phyloP scores from a whole-genome alignment of 2,329 filamentous ascomycete genomes.

The Apiospora saccharicola region DNA sequence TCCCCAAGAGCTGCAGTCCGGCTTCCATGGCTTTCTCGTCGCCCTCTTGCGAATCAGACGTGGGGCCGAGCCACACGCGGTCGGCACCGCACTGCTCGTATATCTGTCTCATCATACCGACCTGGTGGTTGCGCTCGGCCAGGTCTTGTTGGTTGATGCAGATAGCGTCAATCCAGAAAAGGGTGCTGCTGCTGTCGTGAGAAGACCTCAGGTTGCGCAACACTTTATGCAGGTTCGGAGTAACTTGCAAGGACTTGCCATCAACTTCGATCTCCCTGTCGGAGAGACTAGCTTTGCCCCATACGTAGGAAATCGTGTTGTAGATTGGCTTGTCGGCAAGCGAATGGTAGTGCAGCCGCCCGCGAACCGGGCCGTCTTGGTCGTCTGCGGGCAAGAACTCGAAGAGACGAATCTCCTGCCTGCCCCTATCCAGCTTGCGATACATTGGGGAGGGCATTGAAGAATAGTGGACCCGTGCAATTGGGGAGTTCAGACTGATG shows the following conservation, averaged over 20 bases:
- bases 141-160: slow-evolving; percentile 35
- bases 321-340: not conserved
- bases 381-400: not conserved
- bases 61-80: not conserved
- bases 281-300: not conserved
- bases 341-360: not conserved
- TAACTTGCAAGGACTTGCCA: not conserved
- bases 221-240: not conserved
- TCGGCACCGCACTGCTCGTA: slow-evolving; percentile 24
- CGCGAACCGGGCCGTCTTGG: not conserved
- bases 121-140: slow-evolving; percentile 31
- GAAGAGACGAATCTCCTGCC: not conserved
- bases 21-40: not conserved
- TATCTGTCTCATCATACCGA: slow-evolving; percentile 33
- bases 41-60: not conserved
- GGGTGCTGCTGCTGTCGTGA: not conserved
- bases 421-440: not conserved
- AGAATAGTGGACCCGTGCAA: not conserved
- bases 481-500: no score
- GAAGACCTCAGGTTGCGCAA: not conserved
- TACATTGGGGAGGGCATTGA: not conserved
- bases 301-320: not conserved
- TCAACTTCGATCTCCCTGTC: not conserved
- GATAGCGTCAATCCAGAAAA: slow-evolving; percentile 33
- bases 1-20: not conserved